Evolutionary conservation across 2,329 filamentous ascomycete genomes (phyloP).

Genomic region (Fusarium hostae): DNA sequence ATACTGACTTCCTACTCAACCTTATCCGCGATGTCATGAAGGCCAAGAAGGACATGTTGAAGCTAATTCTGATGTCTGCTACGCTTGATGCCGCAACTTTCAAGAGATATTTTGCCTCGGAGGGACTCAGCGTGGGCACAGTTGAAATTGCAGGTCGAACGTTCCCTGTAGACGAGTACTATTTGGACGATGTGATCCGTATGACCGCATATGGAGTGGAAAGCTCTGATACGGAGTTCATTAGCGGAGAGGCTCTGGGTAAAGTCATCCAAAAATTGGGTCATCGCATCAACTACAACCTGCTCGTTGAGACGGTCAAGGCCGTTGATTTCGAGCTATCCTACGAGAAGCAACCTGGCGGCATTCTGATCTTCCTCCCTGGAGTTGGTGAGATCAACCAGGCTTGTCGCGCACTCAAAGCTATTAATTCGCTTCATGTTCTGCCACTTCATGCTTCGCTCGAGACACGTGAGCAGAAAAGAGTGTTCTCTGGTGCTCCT

Average conservation of each 20-base stretch:
- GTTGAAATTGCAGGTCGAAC: slow-evolving; percentile 92
- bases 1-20: slow-evolving; percentile 97
- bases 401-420: slow-evolving; percentile 77
- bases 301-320: slow-evolving; percentile 82
- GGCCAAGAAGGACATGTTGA: slow-evolving; percentile 83
- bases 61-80: slow-evolving; percentile 98
- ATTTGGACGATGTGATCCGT: slow-evolving; percentile 87
- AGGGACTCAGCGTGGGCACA: slow-evolving; percentile 73
- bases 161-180: slow-evolving; percentile 90
- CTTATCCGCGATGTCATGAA: slow-evolving; percentile 86
- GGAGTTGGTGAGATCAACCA: slow-evolving; percentile 92
- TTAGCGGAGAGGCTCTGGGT: slow-evolving; percentile 68
- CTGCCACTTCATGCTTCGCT: slow-evolving; percentile 93
- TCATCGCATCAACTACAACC: slow-evolving; percentile 89
- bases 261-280: slow-evolving; percentile 78
- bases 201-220: slow-evolving; percentile 77
- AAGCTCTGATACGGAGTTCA: slow-evolving; percentile 58
- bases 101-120: slow-evolving; percentile 69
- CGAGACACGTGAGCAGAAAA: slow-evolving; percentile 86
- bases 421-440: slow-evolving; percentile 74
- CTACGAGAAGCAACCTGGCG: slow-evolving; percentile 73
- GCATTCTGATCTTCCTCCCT: slow-evolving; percentile 94
- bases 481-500: slow-evolving; percentile 83
- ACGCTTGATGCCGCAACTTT: slow-evolving; percentile 86
- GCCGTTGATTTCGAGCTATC: slow-evolving; percentile 82